Evolutionary conservation across 352 stramenopile genomes (phyloP).

Genomic region (Phytopythium helicoides): DNA sequence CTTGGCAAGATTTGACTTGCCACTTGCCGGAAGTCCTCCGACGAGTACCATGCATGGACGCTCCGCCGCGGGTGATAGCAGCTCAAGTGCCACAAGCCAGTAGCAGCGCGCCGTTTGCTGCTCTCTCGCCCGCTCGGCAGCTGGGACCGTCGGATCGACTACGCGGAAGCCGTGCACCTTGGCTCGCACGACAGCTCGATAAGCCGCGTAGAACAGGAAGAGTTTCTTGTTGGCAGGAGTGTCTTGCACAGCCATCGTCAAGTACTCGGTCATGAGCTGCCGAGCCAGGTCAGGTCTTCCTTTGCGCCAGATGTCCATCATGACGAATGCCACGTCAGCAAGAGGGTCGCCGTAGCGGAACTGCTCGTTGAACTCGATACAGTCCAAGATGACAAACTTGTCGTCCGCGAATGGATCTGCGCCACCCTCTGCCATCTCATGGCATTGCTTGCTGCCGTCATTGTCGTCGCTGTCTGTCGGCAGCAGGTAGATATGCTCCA

Average conservation of each 20-base stretch:
- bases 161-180: conserved; percentile 71
- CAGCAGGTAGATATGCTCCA: conserved; percentile 66
- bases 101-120: conserved; percentile 49
- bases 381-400: conserved; percentile 59
- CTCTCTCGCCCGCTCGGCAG: conserved; percentile 28
- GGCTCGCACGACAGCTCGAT: conserved; percentile 63
- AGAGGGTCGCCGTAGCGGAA: conserved; percentile 70
- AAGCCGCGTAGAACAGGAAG: conserved; percentile 61
- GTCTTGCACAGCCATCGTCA: conserved; percentile 44
- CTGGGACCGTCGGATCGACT: conserved; percentile 43
- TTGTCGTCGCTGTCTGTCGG: conserved; percentile 10
- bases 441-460: not conserved
- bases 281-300: conserved; percentile 52
- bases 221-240: conserved; percentile 46
- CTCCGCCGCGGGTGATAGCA: conserved; percentile 36
- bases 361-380: conserved; percentile 82
- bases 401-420: not conserved
- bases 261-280: conserved; percentile 50
- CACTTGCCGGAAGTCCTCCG: conserved; percentile 52
- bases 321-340: conserved; percentile 62
- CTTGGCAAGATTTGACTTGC: conserved; percentile 58
- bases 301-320: conserved; percentile 68
- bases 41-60: conserved; percentile 59
- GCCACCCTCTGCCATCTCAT: not conserved
- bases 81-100: conserved; percentile 61